Base-by-base conservation (phyloP, 306 rosid species). In the Vigna radiata region DNA sequence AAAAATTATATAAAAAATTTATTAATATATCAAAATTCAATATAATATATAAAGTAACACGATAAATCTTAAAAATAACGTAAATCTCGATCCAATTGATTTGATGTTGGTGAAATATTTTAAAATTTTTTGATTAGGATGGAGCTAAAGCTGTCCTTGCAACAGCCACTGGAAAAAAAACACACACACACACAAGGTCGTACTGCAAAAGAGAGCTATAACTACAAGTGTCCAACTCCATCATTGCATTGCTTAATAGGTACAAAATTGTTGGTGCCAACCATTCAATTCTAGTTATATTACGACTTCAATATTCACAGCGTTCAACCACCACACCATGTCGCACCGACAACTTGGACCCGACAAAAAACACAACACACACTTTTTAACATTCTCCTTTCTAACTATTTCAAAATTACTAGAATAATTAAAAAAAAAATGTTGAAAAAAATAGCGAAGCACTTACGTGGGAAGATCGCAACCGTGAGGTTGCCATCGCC, bases 401-500 rank as follows among this genome's bases (percentile, higher is more conserved):
- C n/a, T 1, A 44, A 15, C 13, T 44, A 44, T 44, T 44, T 44
- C 16, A 16, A 44, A 44, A 44, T 44, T 11, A 44, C 16, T 0
- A 12, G 3, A 11, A 43, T 10, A 43, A 8, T 43, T 1, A 5
- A 41, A 50, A 8, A 50, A 4, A n/a, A n/a, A n/a, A n/a, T n/a
- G n/a, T n/a, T n/a, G n/a, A n/a, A n/a, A n/a, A 54, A 54, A 18
- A 7, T 6, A 8, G 17, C 18, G 1, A 55, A 58, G 37, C 8
- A 69, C 79, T 72, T 77, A 94, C 99, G 79, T 86, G 77, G 97
- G 96, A 82, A 95, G 87, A 83, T 90, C 87, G 56, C 99, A 95
- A 76, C 83, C 92, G 82, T 90, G 66, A 17, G 98, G 97, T 76
- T 88, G 97, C 98, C 98, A 95, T 36, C 95, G 84, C 97, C 93